Conservation (phyloP, 1,139 yeast species). For the Scheffersomyces quercinus region DNA sequence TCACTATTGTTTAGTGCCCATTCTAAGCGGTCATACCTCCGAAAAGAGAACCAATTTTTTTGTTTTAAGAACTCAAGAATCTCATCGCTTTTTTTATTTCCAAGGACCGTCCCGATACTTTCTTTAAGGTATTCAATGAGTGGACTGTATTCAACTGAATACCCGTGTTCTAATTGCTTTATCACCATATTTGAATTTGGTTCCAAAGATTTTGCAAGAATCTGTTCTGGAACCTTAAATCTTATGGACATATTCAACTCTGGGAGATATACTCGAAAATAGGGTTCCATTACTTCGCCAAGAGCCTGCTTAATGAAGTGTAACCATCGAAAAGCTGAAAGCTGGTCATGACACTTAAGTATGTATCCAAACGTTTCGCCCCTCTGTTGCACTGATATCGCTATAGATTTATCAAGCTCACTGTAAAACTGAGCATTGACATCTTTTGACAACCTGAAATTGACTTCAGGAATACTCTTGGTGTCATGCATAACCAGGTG, state of each 20-base stretch:
- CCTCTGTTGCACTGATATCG: constrained; percentile 41
- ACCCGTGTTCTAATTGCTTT: constrained; percentile 28
- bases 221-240: constrained; percentile 36
- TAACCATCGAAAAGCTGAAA: constrained; percentile 62
- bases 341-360: constrained; percentile 52
- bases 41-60: constrained; percentile 55
- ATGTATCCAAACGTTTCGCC: constrained; percentile 45
- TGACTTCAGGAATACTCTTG: constrained; percentile 24
- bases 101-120: constrained; percentile 17
- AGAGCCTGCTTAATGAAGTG: constrained; percentile 51
- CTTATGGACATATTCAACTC: constrained; percentile 46
- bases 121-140: constrained; percentile 36
- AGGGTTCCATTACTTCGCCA: constrained; percentile 26
- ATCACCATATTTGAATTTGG: constrained; percentile 12
- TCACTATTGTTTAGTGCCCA: constrained; percentile 65
- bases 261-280: constrained; percentile 51
- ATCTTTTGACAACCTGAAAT: constrained; percentile 19
- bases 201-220: constrained; percentile 18
- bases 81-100: constrained; percentile 6
- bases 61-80: constrained; percentile 15
- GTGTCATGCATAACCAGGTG: constrained; percentile 36
- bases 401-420: constrained; percentile 66
- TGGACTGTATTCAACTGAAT: constrained; percentile 30
- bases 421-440: constrained; percentile 58
- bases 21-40: constrained; percentile 71